These are phyloP conservation scores for Carpinus fangiana DNA, from an alignment of 306 rosid species.

Conservation along the genomic window DNA sequence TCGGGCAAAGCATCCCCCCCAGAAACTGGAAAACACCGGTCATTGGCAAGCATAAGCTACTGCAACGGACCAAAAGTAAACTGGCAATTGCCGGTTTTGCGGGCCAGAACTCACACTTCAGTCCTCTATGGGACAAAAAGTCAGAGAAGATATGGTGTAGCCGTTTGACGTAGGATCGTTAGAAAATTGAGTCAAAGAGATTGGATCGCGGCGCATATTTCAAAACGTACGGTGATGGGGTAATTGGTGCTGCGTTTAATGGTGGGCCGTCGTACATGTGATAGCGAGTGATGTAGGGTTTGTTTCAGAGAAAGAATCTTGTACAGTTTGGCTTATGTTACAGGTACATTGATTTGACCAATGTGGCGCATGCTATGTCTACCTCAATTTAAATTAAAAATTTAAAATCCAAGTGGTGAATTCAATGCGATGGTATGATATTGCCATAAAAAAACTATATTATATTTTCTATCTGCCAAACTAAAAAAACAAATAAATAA, in stretches of 20 bases:
- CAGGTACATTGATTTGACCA: too few species aligned
- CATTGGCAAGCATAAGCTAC: neutral
- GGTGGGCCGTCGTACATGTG: conserved; percentile 4
- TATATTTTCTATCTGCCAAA: too few species aligned
- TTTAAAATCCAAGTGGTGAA: too few species aligned
- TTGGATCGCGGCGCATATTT: neutral
- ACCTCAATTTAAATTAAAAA: too few species aligned
- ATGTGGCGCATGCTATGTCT: too few species aligned
- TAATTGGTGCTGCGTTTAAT: neutral
- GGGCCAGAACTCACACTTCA: neutral
- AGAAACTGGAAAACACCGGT: neutral
- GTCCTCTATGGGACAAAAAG: neutral
- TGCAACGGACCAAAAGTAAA: neutral
- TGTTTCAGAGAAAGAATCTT: conserved; percentile 1
- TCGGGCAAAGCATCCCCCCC: too few species aligned
- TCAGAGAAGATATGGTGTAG: neutral
- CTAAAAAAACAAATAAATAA: too few species aligned
- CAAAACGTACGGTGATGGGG: neutral
- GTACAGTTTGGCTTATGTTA: neutral
- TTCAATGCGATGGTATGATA: too few species aligned
- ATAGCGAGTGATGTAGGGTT: conserved; percentile 12
- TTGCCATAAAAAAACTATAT: too few species aligned
- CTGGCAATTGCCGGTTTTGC: neutral
- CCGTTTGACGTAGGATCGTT: neutral
- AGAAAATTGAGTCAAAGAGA: neutral